Conservation (phyloP, 352 stramenopile genomes). For the Pythium vanterpoolii region DNA sequence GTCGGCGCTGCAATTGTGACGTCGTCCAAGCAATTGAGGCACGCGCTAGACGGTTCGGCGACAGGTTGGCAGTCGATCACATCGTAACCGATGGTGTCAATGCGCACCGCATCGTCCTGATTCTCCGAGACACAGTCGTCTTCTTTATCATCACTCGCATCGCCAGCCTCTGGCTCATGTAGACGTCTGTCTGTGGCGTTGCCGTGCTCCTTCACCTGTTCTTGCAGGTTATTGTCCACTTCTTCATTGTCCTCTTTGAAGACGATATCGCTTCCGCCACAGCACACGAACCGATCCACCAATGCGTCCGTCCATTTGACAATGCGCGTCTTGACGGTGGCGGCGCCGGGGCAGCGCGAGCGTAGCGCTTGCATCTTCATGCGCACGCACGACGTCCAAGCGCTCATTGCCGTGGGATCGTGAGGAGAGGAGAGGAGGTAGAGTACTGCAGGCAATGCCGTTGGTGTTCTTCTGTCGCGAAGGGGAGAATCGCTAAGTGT, state of each 20-base stretch:
- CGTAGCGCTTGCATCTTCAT: not conserved
- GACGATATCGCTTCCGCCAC: not conserved
- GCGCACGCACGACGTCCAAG: not conserved
- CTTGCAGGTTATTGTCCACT: not conserved
- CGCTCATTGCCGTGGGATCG: not conserved
- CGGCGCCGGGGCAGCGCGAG: not conserved
- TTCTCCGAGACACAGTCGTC: not conserved
- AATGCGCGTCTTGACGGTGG: not conserved
- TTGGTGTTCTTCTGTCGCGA: not conserved
- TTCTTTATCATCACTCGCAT: not conserved
- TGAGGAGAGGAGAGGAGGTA: not conserved
- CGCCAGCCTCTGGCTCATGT: not conserved
- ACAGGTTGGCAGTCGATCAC: not conserved
- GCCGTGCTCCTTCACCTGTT: not conserved
- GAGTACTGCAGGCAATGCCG: not conserved
- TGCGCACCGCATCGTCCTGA: not conserved
- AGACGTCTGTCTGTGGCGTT: not conserved
- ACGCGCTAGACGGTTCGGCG: not conserved
- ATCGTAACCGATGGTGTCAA: not conserved
- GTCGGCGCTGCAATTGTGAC: not conserved
- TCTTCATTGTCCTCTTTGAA: not conserved
- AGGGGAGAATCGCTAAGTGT: not conserved
- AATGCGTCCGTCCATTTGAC: not conserved
- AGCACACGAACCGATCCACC: slow-evolving; percentile 3
- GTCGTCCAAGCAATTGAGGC: not conserved